These are phyloP conservation scores for Daldinia bambusicola DNA, from an alignment of 495 filamentous ascomycete genomes.

Conservation along the genomic window DNA sequence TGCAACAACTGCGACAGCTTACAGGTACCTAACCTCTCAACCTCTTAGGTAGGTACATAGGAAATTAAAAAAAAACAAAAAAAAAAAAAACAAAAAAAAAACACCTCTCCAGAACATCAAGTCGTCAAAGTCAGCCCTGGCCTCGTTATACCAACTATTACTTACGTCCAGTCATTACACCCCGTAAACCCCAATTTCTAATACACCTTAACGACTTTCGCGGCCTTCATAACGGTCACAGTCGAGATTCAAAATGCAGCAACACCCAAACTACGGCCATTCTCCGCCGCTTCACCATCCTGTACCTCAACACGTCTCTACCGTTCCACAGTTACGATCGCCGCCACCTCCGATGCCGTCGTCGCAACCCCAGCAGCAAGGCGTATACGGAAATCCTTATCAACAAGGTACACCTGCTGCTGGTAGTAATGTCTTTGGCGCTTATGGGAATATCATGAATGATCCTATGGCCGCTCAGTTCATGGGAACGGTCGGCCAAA, in stretches of 20 bases:
- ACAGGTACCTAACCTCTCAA: background rate
- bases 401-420: slow-evolving; percentile 63
- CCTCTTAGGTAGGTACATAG: background rate
- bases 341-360: slow-evolving; percentile 78
- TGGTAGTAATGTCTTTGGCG: slow-evolving; percentile 68
- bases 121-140: slow-evolving; percentile 6
- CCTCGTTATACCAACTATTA: background rate
- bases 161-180: background rate
- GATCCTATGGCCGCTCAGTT: slow-evolving; percentile 93
- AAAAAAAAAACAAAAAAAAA: slow-evolving; percentile 47
- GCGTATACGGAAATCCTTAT: slow-evolving; percentile 82
- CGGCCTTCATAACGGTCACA: background rate
- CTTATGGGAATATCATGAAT: slow-evolving; percentile 89
- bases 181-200: background rate
- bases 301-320: slow-evolving; percentile 97
- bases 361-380: slow-evolving; percentile 75
- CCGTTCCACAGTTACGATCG: slow-evolving; percentile 97
- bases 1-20: background rate
- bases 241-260: slow-evolving; percentile 72
- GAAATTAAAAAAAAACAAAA: too few relatives aligned
- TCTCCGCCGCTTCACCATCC: slow-evolving; percentile 98
- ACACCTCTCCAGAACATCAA: slow-evolving; percentile 53
- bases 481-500: slow-evolving; percentile 93
- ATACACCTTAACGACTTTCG: background rate
- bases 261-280: slow-evolving; percentile 79